Conservation (phyloP, 2,329 filamentous ascomycete species). For the Teratosphaeria viscida region DNA sequence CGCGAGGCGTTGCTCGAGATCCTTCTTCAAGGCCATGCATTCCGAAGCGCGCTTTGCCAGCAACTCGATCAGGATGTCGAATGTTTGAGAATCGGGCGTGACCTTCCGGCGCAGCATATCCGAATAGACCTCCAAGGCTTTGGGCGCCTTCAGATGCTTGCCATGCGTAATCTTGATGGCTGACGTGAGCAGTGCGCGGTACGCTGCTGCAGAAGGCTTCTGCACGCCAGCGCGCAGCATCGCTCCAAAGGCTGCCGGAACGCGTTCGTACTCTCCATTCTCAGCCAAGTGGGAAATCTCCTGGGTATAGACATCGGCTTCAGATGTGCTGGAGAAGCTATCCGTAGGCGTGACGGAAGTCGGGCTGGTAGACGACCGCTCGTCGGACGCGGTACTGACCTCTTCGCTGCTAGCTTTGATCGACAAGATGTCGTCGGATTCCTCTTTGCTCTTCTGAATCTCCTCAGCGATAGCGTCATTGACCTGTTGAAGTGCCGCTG, state of each 20-base stretch:
- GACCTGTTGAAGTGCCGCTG: constrained; percentile 63
- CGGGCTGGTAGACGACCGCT: constrained; percentile 15
- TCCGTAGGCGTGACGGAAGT: constrained; percentile 17
- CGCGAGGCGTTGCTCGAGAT: constrained; percentile 68
- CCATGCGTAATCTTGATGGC: constrained; percentile 72
- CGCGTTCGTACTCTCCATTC: constrained; percentile 67
- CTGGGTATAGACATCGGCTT: constrained; percentile 59
- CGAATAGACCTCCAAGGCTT: constrained; percentile 87
- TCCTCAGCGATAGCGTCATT: constrained; percentile 77
- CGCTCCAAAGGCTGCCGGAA: constrained; percentile 80
- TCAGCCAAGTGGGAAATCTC: constrained; percentile 67
- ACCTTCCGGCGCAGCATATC: constrained; percentile 89
- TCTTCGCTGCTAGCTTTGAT: constrained; percentile 10
- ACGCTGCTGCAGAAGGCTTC: constrained; percentile 72
- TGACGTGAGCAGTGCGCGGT: constrained; percentile 79
- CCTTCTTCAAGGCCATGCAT: constrained; percentile 59
- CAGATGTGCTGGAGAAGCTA: constrained; percentile 41
- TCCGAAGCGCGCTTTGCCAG: constrained; percentile 73
- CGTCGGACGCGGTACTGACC: constrained; percentile 11
- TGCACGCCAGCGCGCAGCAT: constrained; percentile 75
- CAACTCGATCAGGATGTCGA: constrained; percentile 74
- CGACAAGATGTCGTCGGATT: constrained; percentile 28
- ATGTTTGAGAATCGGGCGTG: constrained; percentile 71
- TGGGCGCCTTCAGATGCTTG: constrained; percentile 75
- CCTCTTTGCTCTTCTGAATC: constrained; percentile 51